These are phyloP conservation scores for Melastoma malabathricum DNA, from an alignment of 345 rosid genomes.

Conservation along the genomic window DNA sequence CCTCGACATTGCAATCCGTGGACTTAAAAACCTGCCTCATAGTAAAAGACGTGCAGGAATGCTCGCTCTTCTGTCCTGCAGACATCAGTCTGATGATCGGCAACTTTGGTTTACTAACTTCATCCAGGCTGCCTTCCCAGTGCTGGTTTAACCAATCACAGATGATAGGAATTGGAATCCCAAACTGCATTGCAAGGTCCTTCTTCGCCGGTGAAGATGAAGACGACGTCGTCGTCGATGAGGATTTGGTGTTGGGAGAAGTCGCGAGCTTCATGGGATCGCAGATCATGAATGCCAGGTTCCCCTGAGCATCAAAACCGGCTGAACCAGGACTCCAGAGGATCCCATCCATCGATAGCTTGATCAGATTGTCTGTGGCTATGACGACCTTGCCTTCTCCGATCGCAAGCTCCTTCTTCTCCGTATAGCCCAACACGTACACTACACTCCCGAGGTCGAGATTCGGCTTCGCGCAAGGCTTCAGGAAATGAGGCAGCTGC, in stretches of 20 bases:
- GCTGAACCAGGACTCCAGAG: constrained; percentile 84
- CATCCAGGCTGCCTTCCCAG: constrained; percentile 95
- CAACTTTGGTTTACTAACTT: constrained; percentile 66
- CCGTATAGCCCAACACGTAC: constrained; percentile 55
- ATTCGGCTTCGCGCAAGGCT: constrained; percentile 69
- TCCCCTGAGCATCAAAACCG: constrained; percentile 84
- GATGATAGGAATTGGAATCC: constrained; percentile 83
- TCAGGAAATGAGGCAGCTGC: constrained; percentile 61
- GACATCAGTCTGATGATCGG: constrained; percentile 88
- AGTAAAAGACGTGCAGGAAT: constrained; percentile 78
- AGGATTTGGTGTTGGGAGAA: constrained; percentile 67
- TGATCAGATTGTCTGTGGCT: constrained; percentile 87
- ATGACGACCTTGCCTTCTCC: constrained; percentile 91
- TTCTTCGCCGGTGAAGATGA: constrained; percentile 65
- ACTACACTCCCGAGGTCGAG: constrained; percentile 67
- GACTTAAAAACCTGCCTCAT: constrained; percentile 71
- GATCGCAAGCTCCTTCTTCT: constrained; percentile 47
- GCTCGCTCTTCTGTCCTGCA: constrained; percentile 77
- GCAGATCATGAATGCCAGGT: constrained; percentile 91
- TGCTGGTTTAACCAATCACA: constrained; percentile 97
- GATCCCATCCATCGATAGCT: constrained; percentile 71
- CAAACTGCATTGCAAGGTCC: constrained; percentile 59
- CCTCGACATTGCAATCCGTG: constrained; percentile 28
- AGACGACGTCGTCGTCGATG: constrained; percentile 42
- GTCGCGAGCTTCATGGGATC: constrained; percentile 95